Percentiles rank a stretch among this genome's conserved stretches.
phyloP scores from a whole-genome alignment of 495 filamentous ascomycete species.

The Annulohypoxylon moriforme region DNA sequence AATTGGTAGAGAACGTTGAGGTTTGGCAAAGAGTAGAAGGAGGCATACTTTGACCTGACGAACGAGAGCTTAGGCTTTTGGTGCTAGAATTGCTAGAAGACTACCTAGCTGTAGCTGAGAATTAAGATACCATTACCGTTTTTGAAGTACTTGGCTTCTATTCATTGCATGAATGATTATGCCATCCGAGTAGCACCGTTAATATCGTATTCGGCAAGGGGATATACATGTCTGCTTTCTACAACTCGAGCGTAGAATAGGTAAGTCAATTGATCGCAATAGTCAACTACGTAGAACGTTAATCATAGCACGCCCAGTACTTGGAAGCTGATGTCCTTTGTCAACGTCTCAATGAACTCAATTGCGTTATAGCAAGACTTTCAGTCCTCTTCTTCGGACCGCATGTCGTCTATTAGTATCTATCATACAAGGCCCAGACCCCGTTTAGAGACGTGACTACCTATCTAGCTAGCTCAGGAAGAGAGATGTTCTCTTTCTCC shows the following conservation, averaged over 20 bases:
- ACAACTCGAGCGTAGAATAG: no score
- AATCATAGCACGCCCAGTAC: no score
- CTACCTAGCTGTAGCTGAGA: not conserved
- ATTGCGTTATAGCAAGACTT: conserved; percentile 13
- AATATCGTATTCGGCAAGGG: no score
- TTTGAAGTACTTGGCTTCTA: not conserved
- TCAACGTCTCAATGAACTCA: not conserved
- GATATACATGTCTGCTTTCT: no score
- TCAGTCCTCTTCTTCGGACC: conserved; percentile 14
- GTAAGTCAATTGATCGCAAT: no score
- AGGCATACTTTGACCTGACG: not conserved
- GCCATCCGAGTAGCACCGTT: no score
- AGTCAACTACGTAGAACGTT: not conserved
- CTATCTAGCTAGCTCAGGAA: not conserved
- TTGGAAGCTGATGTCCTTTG: not conserved
- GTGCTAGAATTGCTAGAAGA: not conserved
- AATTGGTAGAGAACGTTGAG: not conserved
- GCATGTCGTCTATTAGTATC: conserved; percentile 36
- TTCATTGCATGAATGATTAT: not conserved
- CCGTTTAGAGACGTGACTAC: not conserved
- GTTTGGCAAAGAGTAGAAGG: not conserved
- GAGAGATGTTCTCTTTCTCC: not conserved
- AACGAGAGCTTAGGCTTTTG: not conserved
- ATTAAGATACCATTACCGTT: conserved; percentile 14
- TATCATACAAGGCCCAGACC: conserved; percentile 37